Base-by-base conservation (phyloP, 2,329 filamentous ascomycete genomes). In the Ceratocystis smalleyi region DNA sequence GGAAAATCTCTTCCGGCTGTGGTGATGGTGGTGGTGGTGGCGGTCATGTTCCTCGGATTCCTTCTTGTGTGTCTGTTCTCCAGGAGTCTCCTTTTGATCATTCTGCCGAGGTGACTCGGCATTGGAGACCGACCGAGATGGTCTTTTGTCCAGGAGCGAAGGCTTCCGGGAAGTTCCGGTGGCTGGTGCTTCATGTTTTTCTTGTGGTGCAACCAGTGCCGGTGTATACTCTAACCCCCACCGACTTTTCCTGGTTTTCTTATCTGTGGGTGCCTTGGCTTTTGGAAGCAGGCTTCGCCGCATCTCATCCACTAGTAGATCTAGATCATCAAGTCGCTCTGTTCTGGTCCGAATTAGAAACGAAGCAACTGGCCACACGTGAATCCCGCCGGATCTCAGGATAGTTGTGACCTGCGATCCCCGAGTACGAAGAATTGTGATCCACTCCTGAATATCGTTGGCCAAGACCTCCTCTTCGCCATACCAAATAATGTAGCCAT, bases 341-440 rank as follows among this genome's bases (percentile, higher is more conserved):
- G 77, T 74, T n/a, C 72, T 70, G 30, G 76, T 76, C 59, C 73
- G 75, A 32, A 84, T 71, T 69, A 83, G 83, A n/a, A 83, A 70
- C 59, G 78, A 78, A 8, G 86, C 87, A 22, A 95, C 85, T 0
- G 89, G 88, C 90, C 89, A 95, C 10, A 86, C 89, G 73, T 95
- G 89, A 65, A 94, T 85, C 2, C 83, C 85, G 15, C 82, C 85
- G 32, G 78, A 74, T 68, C 88, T 83, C 70, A 83, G 82, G 69
- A 81, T 77, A 64, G 77, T 78, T 63, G 78, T 76, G n/a, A 87
- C 78, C 45, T 79, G 72, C 43, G 82, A 73, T 2, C 79, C 79
- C 15, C 60, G 47, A 4, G 32, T 40, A 12, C 66, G 67, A 5
- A 66, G 43, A 51, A 51, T 51, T 35, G 54, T 45, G 79, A 77